These are phyloP conservation scores for Amanita molliuscula DNA, from an alignment of 768 basidiomycete species.

Conservation along the genomic window DNA sequence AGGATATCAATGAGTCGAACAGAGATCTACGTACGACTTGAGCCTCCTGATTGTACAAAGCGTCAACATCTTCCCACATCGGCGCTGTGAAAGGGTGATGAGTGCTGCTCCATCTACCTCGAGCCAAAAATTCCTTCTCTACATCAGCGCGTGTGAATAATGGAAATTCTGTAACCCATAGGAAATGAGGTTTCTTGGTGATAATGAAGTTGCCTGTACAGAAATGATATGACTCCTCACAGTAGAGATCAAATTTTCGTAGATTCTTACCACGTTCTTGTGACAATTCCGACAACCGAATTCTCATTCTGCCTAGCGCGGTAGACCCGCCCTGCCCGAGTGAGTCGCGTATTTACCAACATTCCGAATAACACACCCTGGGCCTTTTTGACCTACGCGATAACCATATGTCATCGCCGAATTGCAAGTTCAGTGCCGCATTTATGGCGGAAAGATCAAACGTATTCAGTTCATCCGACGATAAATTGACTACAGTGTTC, in stretches of 20 bases:
- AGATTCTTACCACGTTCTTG: slow-evolving; percentile 44
- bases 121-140: slow-evolving; percentile 80
- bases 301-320: slow-evolving; percentile 59
- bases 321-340: slow-evolving; percentile 74
- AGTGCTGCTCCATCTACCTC: slow-evolving; percentile 84
- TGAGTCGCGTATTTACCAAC: slow-evolving; percentile 10
- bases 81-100: slow-evolving; percentile 98
- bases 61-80: slow-evolving; percentile 79
- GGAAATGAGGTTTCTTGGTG: slow-evolving; percentile 60
- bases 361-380: slow-evolving; percentile 30
- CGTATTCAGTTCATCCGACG: slow-evolving; percentile 12
- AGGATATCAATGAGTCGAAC: neutral
- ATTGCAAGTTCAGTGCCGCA: slow-evolving; percentile 29
- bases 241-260: slow-evolving; percentile 3
- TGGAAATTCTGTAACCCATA: slow-evolving; percentile 96
- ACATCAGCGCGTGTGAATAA: slow-evolving; percentile 78
- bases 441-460: slow-evolving; percentile 25
- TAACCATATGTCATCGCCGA: slow-evolving; percentile 52
- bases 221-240: neutral
- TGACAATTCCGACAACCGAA: slow-evolving; percentile 57
- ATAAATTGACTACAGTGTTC: slow-evolving; percentile 15
- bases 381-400: slow-evolving; percentile 37
- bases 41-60: slow-evolving; percentile 61
- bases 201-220: slow-evolving; percentile 46
- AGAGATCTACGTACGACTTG: slow-evolving; percentile 31